Evolutionary conservation across 176 grass and related monocot species (phyloP).

Genomic region (Musa troglodytarum): DNA sequence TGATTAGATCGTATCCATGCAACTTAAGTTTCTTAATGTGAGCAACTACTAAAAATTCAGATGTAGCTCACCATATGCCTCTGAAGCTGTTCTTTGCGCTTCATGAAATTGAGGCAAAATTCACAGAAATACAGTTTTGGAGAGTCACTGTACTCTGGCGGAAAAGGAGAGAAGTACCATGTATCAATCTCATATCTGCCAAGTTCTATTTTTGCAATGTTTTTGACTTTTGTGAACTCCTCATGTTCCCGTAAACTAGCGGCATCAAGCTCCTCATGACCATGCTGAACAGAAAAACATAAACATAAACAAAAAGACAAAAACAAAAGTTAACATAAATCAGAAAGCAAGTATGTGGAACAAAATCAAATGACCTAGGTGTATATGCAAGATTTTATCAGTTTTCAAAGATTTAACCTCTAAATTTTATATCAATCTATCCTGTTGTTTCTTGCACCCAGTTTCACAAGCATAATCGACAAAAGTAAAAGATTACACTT

Average conservation of each 20-base stretch:
- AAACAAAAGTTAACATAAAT: not conserved
- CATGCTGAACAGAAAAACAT: constrained; percentile 40
- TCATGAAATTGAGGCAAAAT: constrained; percentile 99
- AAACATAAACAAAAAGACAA: not conserved
- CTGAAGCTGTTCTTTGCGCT: constrained; percentile 98
- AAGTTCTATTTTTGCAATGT: constrained; percentile 96
- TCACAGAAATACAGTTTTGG: constrained; percentile 93
- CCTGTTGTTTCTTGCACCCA: not conserved
- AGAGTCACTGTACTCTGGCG: constrained; percentile 89
- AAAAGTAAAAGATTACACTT: too few species aligned
- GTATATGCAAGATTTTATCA: not conserved
- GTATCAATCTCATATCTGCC: constrained; percentile 98
- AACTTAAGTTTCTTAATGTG: not conserved
- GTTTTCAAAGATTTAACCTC: not conserved
- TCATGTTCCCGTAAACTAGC: constrained; percentile 94
- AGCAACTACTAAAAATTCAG: constrained; percentile 12
- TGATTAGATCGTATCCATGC: not conserved
- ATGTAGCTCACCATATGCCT: constrained; percentile 82
- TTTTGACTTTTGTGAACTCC: constrained; percentile 99
- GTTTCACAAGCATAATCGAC: not conserved
- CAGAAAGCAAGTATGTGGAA: not conserved
- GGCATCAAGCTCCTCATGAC: constrained; percentile 92
- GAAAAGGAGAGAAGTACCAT: constrained; percentile 99
- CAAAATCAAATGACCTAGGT: not conserved
- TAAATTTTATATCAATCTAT: not conserved